Percentiles rank a stretch among this genome's conserved stretches.
Conservation (phyloP, 1,284 basidiomycete species). For the Trichosporon faecale region DNA sequence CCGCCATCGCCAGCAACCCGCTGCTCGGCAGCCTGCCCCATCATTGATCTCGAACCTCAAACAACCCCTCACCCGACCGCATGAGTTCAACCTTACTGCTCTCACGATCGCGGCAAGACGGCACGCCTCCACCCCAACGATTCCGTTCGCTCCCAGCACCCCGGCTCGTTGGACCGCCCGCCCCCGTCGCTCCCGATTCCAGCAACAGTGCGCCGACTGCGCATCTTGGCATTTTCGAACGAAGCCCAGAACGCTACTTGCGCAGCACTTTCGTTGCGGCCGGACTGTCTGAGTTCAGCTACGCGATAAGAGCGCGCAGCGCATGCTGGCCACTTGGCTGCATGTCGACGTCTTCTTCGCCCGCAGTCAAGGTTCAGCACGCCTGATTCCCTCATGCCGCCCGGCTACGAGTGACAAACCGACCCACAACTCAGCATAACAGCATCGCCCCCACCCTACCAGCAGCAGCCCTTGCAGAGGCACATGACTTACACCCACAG, state of each 20-base stretch:
- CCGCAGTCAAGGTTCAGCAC: not conserved
- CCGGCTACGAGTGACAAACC: not conserved
- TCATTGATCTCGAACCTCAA: not conserved
- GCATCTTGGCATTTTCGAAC: not conserved
- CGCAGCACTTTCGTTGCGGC: not conserved
- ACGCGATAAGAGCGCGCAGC: not conserved
- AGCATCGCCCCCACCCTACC: not conserved
- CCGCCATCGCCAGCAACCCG: not conserved
- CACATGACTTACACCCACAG: slow-evolving; percentile 36
- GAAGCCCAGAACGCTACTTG: not conserved
- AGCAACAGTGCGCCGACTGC: not conserved
- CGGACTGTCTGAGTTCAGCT: not conserved
- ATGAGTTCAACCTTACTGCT: not conserved
- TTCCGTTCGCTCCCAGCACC: not conserved
- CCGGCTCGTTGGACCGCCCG: no score
- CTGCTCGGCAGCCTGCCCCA: not conserved
- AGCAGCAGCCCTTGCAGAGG: not conserved
- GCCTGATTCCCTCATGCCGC: not conserved
- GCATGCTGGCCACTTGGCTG: not conserved
- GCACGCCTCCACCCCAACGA: not conserved
- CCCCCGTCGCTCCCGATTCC: no score
- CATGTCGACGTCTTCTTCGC: not conserved
- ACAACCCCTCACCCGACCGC: not conserved
- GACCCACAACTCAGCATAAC: not conserved
- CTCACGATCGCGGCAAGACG: not conserved